These are phyloP conservation scores for Monilinia fructicola DNA, from an alignment of 2,329 filamentous ascomycete species.

Conservation along the genomic window DNA sequence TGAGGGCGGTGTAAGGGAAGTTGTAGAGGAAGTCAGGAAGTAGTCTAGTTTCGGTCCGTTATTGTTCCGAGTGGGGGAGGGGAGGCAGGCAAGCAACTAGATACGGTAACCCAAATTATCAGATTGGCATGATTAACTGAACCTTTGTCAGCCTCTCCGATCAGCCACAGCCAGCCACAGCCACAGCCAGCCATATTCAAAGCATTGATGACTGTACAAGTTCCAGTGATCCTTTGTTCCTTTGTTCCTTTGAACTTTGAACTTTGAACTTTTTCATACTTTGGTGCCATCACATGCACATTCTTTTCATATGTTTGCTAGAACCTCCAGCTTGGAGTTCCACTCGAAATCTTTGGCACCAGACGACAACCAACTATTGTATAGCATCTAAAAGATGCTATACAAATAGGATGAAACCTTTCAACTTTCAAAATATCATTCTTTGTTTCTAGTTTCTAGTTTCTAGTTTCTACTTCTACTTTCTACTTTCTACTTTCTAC, in stretches of 20 bases:
- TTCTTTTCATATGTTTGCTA: not conserved
- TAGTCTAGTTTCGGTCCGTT: not conserved
- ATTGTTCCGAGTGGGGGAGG: slow-evolving; percentile 8
- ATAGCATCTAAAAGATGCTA: not conserved
- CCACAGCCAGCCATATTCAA: not conserved
- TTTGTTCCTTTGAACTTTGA: not conserved
- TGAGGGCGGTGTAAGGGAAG: slow-evolving; percentile 17
- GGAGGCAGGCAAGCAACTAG: not conserved
- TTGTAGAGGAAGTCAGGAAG: not conserved
- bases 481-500: too few relatives aligned
- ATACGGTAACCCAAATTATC: not conserved
- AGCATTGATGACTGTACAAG: not conserved
- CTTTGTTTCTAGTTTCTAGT: not conserved
- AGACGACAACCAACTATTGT: not conserved
- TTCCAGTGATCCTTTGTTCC: not conserved
- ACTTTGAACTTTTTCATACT: not conserved
- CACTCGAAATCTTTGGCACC: not conserved
- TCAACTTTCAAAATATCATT: not conserved
- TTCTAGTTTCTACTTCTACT: too few relatives aligned
- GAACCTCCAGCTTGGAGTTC: too few relatives aligned
- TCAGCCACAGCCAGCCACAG: too few relatives aligned
- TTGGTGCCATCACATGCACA: not conserved
- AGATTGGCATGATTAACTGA: too few relatives aligned
- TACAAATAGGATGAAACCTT: not conserved
- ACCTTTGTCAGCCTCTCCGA: not conserved